Evolutionary conservation across 345 rosid genomes (phyloP).

Genomic region (Lenwebbia sp.): DNA sequence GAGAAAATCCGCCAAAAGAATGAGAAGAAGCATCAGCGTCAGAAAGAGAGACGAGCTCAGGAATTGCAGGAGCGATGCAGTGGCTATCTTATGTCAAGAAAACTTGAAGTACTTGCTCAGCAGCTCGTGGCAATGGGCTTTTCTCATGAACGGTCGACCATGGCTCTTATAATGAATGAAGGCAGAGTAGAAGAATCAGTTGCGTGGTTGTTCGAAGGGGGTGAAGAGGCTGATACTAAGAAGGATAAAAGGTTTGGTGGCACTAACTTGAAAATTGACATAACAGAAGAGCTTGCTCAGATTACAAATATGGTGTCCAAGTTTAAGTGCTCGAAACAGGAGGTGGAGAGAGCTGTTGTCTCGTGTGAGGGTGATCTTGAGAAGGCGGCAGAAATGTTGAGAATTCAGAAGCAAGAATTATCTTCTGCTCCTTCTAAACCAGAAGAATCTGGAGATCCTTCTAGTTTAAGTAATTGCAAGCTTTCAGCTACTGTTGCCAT

Average conservation of each 20-base stretch:
- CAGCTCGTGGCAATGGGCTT: constrained; percentile 88
- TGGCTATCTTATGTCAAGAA: constrained; percentile 80
- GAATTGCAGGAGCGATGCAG: constrained; percentile 73
- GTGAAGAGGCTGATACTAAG: constrained; percentile 49
- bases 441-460: constrained; percentile 53
- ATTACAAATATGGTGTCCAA: constrained; percentile 54
- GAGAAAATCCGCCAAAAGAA: constrained; percentile 88
- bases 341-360: constrained; percentile 73
- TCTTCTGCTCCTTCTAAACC: constrained; percentile 34
- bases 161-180: constrained; percentile 78
- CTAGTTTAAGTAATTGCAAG: constrained; percentile 22
- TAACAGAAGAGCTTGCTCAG: constrained; percentile 73
- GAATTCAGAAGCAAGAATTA: constrained; percentile 36
- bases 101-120: constrained; percentile 74
- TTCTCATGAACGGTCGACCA: constrained; percentile 69
- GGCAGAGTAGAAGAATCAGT: constrained; percentile 87
- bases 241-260: constrained; percentile 29
- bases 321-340: constrained; percentile 60
- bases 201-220: constrained; percentile 68
- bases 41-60: constrained; percentile 82
- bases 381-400: constrained; percentile 45
- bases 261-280: constrained; percentile 67
- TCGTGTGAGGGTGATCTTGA: constrained; percentile 69
- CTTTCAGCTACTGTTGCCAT: constrained; percentile 1
- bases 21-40: constrained; percentile 88